These are phyloP conservation scores for Blastobotrys americana DNA, from an alignment of 805 yeast genomes.

Conservation along the genomic window DNA sequence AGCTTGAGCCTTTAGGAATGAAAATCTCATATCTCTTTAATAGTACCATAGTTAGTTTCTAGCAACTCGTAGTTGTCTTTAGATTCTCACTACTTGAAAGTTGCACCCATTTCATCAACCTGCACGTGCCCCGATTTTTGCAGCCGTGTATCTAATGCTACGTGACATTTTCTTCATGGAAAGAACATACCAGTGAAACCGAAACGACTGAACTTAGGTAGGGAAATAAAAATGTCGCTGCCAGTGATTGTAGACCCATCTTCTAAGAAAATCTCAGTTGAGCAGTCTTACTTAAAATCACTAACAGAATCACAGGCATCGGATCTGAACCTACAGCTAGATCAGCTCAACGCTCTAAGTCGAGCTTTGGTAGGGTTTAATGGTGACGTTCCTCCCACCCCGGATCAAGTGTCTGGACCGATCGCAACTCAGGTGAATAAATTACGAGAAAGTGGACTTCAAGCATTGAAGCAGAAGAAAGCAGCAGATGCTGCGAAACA, in stretches of 20 bases:
- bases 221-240: conserved; percentile 9
- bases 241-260: conserved; percentile 21
- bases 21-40: too few species aligned
- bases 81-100: too few species aligned
- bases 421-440: conserved; percentile 29
- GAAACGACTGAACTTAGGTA: too few species aligned
- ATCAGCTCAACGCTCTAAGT: conserved; percentile 27
- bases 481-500: conserved; percentile 31
- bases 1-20: too few species aligned
- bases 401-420: conserved; percentile 23
- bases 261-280: conserved; percentile 16
- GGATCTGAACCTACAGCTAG: conserved; percentile 21
- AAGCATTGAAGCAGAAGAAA: conserved; percentile 23
- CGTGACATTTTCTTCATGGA: too few species aligned
- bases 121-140: too few species aligned
- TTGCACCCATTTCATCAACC: too few species aligned
- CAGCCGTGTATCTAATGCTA: too few species aligned
- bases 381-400: conserved; percentile 34
- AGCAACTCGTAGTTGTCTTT: too few species aligned
- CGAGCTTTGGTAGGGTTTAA: conserved; percentile 25
- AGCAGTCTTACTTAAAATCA: conserved; percentile 8
- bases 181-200: too few species aligned
- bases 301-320: conserved; percentile 14
- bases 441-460: conserved; percentile 29
- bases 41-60: too few species aligned